Percentiles rank a stretch among this genome's conserved stretches.
Conservation (phyloP, 805 yeast genomes). For the Yarrowia bubula region DNA sequence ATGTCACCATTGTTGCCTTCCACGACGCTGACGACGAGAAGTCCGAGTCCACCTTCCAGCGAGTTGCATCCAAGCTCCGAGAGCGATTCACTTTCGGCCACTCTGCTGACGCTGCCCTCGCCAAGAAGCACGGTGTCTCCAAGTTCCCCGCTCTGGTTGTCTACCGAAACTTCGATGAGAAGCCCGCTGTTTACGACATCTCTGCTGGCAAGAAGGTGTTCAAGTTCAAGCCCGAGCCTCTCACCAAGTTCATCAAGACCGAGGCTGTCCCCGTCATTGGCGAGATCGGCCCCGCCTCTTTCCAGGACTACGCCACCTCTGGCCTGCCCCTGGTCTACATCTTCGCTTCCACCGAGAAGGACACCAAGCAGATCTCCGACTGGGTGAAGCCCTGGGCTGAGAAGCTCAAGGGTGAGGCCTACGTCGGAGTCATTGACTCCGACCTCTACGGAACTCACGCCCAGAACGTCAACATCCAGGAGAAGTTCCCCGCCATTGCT, state of each 20-base stretch:
- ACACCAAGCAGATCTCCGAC: constrained; percentile 56
- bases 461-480: constrained; percentile 75
- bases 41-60: constrained; percentile 57
- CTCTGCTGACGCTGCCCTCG: constrained; percentile 43
- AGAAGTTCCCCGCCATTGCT: constrained; percentile 85
- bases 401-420: constrained; percentile 71
- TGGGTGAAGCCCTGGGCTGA: constrained; percentile 64
- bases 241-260: constrained; percentile 51
- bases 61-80: constrained; percentile 62
- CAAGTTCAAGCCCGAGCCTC: constrained; percentile 40
- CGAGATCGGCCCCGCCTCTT: constrained; percentile 79
- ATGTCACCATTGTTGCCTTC: constrained; percentile 50
- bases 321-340: constrained; percentile 81
- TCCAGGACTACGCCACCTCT: constrained; percentile 67
- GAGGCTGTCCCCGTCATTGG: constrained; percentile 84
- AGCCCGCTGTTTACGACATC: constrained; percentile 36
- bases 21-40: constrained; percentile 52
- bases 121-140: constrained; percentile 43
- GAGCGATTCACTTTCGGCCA: constrained; percentile 63
- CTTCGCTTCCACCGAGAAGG: constrained; percentile 70
- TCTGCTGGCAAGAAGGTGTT: constrained; percentile 33
- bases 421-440: constrained; percentile 89
- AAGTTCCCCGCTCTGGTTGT: constrained; percentile 51
- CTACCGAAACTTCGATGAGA: constrained; percentile 41
- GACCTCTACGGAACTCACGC: constrained; percentile 80